phyloP scores from a whole-genome alignment of 441 rosid genomes.

The Isatis lusitanica region DNA sequence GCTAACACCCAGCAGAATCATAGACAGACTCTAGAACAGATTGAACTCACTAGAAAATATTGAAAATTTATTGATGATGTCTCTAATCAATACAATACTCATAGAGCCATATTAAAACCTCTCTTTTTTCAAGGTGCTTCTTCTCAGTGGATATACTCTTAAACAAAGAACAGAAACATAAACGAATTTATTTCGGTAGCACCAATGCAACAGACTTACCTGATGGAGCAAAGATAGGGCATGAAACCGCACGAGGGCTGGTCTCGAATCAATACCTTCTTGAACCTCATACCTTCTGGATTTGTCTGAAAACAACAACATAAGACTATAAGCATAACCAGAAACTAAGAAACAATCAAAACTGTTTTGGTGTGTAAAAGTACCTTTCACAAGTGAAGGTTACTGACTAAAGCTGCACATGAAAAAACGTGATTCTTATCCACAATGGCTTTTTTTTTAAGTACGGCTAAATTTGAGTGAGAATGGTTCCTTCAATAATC shows the following conservation, averaged over 20 bases:
- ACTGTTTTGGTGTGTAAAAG: not conserved
- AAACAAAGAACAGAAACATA: conserved; percentile 1
- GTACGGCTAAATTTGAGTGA: conserved; percentile 93
- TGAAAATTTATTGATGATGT: not conserved
- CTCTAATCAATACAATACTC: conserved; percentile 2
- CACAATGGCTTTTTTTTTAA: conserved; percentile 97
- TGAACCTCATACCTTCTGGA: conserved; percentile 63
- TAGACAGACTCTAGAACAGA: not conserved
- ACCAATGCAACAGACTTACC: conserved; percentile 41
- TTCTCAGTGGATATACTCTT: not conserved
- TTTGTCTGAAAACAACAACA: conserved; percentile 40
- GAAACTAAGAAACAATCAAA: not conserved
- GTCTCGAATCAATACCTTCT: conserved; percentile 97
- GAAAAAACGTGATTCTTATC: conserved; percentile 99
- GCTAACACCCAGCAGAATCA: not conserved
- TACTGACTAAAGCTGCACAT: conserved; percentile 99
- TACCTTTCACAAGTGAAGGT: conserved; percentile 96
- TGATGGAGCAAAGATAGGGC: conserved; percentile 94
- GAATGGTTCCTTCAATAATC: conserved; percentile 91
- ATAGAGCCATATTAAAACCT: not conserved
- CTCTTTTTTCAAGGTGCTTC: not conserved
- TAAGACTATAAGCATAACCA: conserved; percentile 2
- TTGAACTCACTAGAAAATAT: not conserved
- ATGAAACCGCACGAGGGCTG: conserved; percentile 97
- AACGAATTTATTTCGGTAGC: not conserved